phyloP scores from a whole-genome alignment of 306 rosid species.

The Lathyrus sativus region DNA sequence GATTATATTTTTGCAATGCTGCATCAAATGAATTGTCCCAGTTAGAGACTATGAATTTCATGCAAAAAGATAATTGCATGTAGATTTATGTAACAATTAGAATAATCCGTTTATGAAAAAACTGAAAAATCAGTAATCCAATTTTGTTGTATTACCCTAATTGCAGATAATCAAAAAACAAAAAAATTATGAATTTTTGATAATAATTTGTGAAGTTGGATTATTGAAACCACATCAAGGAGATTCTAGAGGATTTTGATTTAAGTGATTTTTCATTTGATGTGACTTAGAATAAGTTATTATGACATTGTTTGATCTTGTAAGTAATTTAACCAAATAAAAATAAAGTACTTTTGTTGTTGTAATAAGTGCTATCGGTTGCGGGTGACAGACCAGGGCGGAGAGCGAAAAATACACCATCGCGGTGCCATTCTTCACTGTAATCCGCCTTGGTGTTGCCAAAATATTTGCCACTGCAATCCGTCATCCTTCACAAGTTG shows the following conservation, averaged over 20 bases:
- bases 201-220: constrained; percentile 20
- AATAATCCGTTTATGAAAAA: constrained; percentile 3
- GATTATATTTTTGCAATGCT: neutral
- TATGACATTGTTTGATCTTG: neutral
- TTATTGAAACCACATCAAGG: neutral
- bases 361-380: neutral
- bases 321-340: neutral
- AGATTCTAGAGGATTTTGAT: neutral
- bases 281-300: neutral
- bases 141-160: neutral
- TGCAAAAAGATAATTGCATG: neutral
- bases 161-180: neutral
- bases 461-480: too few species aligned
- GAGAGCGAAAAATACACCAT: neutral
- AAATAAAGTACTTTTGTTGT: neutral
- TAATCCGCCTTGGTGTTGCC: too few species aligned
- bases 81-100: neutral
- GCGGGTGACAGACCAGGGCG: neutral
- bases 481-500: neutral
- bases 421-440: too few species aligned
- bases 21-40: neutral
- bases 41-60: neutral
- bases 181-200: neutral
- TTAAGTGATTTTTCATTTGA: neutral
- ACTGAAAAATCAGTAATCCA: constrained; percentile 1